Base-by-base conservation (phyloP, 1,284 basidiomycete species). In the Microbotryomycetes sp. region DNA sequence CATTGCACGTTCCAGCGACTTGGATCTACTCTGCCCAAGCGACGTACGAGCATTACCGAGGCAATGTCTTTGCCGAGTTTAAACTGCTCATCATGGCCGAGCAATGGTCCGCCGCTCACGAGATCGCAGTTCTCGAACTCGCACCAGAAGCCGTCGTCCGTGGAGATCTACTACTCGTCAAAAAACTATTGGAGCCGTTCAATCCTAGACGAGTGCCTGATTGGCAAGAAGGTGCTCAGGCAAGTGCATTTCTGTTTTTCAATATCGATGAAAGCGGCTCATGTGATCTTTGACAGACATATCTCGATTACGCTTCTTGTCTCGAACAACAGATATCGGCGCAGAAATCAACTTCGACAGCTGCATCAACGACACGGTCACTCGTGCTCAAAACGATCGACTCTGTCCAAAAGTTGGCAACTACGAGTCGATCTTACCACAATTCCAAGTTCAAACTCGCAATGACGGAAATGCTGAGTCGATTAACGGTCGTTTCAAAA, bases 1-100 rank as follows among this genome's bases (percentile, higher is more conserved):
- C 83, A 66, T 77, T 97, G 24, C 83, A 84, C 65, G 82, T 98
- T 49, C 96, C 96, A 0, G 75, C 81, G 50, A 76, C 82, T 4
- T 99, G 94, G 94, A 80, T 97, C 27, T 83, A 87, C 61, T 88
- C 91, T 73, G 89, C 91, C 9, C 86, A 88, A 88, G 89, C 87
- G 13, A 80, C 83, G 46, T 76, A 83, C 67, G 83, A 85, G 1
- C 79, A 86, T 30, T 80, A 83, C 64, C 74, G 78, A 50, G 84
- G 85, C 57, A 79, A 88, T 48, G 73, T 87, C 1, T 96, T 83
- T 73, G 79, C 80, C 1, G 89, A 91, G 45, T 97, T 89, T 75
- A 81, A 88, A 60, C 77, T 86, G 47, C 88, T 89, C 72, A 78
- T 91, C 51, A 75, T 82, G 26, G 90, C 91, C 1, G 82, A 83